A percentile compares a stretch with the other conserved stretches of the same genome.
phyloP scores from a whole-genome alignment of 352 stramenopile genomes.

The Pythium coloratum region DNA sequence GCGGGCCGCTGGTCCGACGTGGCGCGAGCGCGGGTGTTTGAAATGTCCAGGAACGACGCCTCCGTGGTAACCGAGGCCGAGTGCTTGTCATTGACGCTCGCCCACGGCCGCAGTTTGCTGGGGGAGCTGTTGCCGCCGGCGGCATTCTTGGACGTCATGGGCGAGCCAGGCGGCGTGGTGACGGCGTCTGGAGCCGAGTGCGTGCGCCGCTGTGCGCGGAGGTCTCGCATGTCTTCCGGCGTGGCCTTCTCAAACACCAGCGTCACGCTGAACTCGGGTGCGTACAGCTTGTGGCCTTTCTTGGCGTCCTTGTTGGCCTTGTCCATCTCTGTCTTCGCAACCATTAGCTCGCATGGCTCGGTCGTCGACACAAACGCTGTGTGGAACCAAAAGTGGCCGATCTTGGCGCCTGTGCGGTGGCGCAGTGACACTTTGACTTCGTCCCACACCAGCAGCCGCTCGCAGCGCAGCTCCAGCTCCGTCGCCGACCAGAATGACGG shows the following conservation, averaged over 20 bases:
- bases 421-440: constrained; percentile 60
- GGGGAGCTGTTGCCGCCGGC: not conserved
- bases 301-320: constrained; percentile 71
- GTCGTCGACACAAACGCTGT: constrained; percentile 51
- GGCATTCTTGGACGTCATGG: not conserved
- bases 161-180: not conserved
- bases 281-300: constrained; percentile 63
- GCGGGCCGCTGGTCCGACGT: constrained; percentile 16
- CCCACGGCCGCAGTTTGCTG: constrained; percentile 13
- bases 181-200: constrained; percentile 16
- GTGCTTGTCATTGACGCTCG: constrained; percentile 28
- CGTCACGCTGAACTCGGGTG: constrained; percentile 47
- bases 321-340: constrained; percentile 71
- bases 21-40: constrained; percentile 6
- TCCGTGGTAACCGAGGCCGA: not conserved
- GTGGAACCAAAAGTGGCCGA: constrained; percentile 82
- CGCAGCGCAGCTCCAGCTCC: constrained; percentile 45
- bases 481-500: constrained; percentile 23
- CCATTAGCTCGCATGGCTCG: constrained; percentile 34
- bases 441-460: constrained; percentile 55
- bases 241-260: constrained; percentile 49
- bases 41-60: not conserved
- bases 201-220: constrained; percentile 11
- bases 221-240: constrained; percentile 28
- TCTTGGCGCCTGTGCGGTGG: constrained; percentile 35